Evolutionary conservation across 352 stramenopile genomes (phyloP), one percentile per base, ranked within the genome.

Genomic region (Pythium volutum): DNA sequence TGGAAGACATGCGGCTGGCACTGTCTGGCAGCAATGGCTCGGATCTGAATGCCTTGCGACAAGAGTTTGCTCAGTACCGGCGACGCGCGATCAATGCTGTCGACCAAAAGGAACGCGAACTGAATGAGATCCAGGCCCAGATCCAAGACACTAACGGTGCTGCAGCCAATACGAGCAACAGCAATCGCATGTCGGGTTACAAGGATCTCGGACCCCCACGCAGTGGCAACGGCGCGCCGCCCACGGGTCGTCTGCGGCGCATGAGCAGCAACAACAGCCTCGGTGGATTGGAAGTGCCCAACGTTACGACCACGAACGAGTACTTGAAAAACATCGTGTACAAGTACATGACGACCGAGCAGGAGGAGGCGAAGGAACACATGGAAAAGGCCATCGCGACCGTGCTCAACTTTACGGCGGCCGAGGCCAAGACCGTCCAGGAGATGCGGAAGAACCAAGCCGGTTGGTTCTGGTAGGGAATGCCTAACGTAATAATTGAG

Each of bases 241-340:
- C 36, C 14, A 74, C 54, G 61, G 67, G 71, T 54, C 48, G 66
- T 7, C 45, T 85, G 59, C 77, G 85, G 47, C 81, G 85, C 47
- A 87, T 90, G 81, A 94, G 85, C 62, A 87, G 75, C 45, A 88
- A 79, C 66, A 91, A 75, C 70, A 92, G 81, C 36, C 56, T 95
- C 23, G 87, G 78, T 14, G 85, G 83, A 9, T 88, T 95, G 52
- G 85, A 95, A 39, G 82, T 82, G n/a, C 84, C 84, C 10, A 79
- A 89, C 36, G 73, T 84, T 29, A 91, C 76, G 57, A 90, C 84
- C 27, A 93, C 80, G 50, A 93, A 92, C 70, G 86, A 95, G 71
- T 95, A 95, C 70, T 63, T 95, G 64, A 93, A 93, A 71, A 95
- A 95, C 66, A 95, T 95, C 59, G 82, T 95, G 69, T 90, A 89